A percentile compares a stretch with the other conserved stretches of the same genome.
phyloP scores from a whole-genome alignment of 371 early-diverging fungal species.

The Lichtheimia hyalospora region DNA sequence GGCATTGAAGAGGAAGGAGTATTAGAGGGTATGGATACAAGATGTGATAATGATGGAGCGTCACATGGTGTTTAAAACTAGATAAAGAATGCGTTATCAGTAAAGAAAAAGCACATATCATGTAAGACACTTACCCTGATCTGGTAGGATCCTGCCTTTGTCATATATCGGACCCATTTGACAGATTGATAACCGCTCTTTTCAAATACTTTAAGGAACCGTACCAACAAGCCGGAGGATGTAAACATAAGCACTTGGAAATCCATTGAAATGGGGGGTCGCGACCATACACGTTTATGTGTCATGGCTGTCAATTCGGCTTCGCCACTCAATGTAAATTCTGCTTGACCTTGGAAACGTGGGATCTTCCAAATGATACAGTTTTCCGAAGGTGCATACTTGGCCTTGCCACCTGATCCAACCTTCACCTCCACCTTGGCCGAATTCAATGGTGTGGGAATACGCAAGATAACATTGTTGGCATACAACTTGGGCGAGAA shows the following conservation, averaged over 20 bases:
- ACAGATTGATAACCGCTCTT: slow-evolving; percentile 88
- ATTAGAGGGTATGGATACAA: no score
- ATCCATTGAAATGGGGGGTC: slow-evolving; percentile 90
- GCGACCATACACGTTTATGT: slow-evolving; percentile 81
- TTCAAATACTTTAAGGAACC: slow-evolving; percentile 91
- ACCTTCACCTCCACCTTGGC: slow-evolving; percentile 71
- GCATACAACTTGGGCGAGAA: slow-evolving; percentile 79
- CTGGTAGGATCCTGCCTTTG: slow-evolving; percentile 89
- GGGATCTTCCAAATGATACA: slow-evolving; percentile 90
- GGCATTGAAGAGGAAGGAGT: no score
- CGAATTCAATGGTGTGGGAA: slow-evolving; percentile 86
- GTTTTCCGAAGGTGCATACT: slow-evolving; percentile 85
- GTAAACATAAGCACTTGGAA: slow-evolving; percentile 86
- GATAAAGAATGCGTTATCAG: no score
- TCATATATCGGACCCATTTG: slow-evolving; percentile 94
- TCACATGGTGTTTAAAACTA: no score
- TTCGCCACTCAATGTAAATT: slow-evolving; percentile 72
- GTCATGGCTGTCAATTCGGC: slow-evolving; percentile 76
- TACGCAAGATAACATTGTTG: slow-evolving; percentile 77
- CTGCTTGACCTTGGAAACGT: slow-evolving; percentile 83
- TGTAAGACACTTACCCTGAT: slow-evolving; percentile 60
- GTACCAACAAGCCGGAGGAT: slow-evolving; percentile 84
- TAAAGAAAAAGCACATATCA: no score
- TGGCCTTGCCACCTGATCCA: slow-evolving; percentile 77
- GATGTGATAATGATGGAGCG: no score